phyloP scores from a whole-genome alignment of 805 yeast genomes.

The Candida silvicultrix region DNA sequence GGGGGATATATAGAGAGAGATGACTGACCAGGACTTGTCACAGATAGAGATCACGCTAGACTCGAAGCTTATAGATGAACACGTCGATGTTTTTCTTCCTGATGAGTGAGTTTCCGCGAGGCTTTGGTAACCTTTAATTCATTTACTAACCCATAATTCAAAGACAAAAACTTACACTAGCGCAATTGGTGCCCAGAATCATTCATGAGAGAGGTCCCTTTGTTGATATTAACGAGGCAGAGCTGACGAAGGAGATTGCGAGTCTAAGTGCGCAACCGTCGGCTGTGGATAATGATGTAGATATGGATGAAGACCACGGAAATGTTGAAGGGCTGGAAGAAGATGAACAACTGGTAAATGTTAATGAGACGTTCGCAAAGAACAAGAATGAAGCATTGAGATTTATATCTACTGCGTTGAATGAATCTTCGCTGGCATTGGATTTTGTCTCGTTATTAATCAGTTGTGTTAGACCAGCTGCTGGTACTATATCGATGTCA shows the following conservation, averaged over 20 bases:
- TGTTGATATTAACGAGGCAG: slow-evolving; percentile 47
- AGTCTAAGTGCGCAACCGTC: background rate
- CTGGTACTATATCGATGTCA: slow-evolving; percentile 84
- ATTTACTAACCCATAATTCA: too few relatives aligned
- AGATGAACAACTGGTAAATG: slow-evolving; percentile 16
- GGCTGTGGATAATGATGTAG: slow-evolving; percentile 10
- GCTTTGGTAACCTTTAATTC: too few relatives aligned
- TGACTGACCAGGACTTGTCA: slow-evolving; percentile 8
- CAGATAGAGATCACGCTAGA: slow-evolving; percentile 16
- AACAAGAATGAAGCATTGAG: slow-evolving; percentile 48
- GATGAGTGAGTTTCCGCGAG: slow-evolving; percentile 15
- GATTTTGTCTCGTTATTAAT: slow-evolving; percentile 83
- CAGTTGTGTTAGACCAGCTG: slow-evolving; percentile 76
- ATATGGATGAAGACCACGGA: slow-evolving; percentile 6
- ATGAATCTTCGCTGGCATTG: slow-evolving; percentile 81
- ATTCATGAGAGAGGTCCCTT: slow-evolving; percentile 54
- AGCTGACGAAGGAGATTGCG: slow-evolving; percentile 36
- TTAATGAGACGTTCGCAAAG: slow-evolving; percentile 35
- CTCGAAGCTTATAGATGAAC: slow-evolving; percentile 19
- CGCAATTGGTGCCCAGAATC: slow-evolving; percentile 53
- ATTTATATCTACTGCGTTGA: slow-evolving; percentile 60
- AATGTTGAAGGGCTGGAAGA: slow-evolving; percentile 6
- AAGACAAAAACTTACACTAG: slow-evolving; percentile 34
- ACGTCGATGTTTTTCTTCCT: slow-evolving; percentile 16
- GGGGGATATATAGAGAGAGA: too few relatives aligned